These are phyloP conservation scores for Xeromyces bisporus DNA, from an alignment of 495 filamentous ascomycete genomes.

Conservation along the genomic window DNA sequence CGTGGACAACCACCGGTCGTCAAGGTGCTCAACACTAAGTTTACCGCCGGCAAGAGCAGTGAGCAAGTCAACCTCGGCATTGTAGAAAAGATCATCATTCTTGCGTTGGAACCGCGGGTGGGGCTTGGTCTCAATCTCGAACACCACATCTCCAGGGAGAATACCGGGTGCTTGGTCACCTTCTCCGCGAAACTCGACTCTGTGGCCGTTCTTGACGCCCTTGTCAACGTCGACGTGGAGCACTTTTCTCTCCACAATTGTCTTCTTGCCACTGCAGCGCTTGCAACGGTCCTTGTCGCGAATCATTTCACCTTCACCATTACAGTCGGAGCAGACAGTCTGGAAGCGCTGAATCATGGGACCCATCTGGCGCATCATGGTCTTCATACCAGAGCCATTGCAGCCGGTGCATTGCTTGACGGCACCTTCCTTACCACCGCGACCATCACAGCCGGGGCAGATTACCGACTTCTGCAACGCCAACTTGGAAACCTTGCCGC, in stretches of 20 bases:
- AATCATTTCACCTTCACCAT: slow-evolving; percentile 90
- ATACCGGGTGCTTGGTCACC: slow-evolving; percentile 93
- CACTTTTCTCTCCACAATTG: slow-evolving; percentile 89
- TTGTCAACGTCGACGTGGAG: slow-evolving; percentile 95
- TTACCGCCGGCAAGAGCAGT: slow-evolving; percentile 84
- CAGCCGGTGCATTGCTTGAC: slow-evolving; percentile 83
- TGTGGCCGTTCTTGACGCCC: slow-evolving; percentile 82
- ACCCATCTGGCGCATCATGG: slow-evolving; percentile 99
- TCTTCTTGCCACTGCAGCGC: slow-evolving; percentile 90
- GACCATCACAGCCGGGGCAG: slow-evolving; percentile 86
- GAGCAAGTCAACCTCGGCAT: slow-evolving; percentile 87
- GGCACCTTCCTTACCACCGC: slow-evolving; percentile 92
- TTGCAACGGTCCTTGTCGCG: slow-evolving; percentile 95
- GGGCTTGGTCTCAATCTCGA: slow-evolving; percentile 97
- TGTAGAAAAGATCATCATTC: slow-evolving; percentile 91
- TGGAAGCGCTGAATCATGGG: slow-evolving; percentile 99
- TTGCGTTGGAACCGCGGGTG: slow-evolving; percentile 89
- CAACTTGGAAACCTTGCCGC: slow-evolving; percentile 92
- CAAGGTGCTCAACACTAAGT: slow-evolving; percentile 87
- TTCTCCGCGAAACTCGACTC: slow-evolving; percentile 90
- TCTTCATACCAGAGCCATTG: slow-evolving; percentile 94
- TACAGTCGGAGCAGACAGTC: slow-evolving; percentile 96
- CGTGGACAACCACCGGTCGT: slow-evolving; percentile 89
- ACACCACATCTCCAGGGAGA: slow-evolving; percentile 83
- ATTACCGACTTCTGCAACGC: slow-evolving; percentile 95